Evolutionary conservation across 192 early-diverging fungal genomes (phyloP), one percentile per base, ranked within the genome.

Genomic region (Gaertneriomyces semiglobifer): DNA sequence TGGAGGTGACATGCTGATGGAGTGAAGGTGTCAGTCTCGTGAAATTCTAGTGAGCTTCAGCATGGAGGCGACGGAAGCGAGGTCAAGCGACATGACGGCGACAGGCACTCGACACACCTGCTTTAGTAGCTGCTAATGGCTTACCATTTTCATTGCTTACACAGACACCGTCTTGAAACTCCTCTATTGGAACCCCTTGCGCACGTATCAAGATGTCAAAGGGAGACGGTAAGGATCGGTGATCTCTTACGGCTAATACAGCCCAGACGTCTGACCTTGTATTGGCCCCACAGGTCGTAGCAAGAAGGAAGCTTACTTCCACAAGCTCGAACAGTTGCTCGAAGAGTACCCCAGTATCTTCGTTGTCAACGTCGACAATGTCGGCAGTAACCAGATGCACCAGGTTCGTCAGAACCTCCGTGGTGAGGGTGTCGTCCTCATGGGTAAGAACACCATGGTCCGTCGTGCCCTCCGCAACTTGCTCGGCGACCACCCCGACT

Each of bases 401-500:
- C 88, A 95, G 74, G 92, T 96, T 76, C 77, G 82, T 76, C 46
- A 74, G 38, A 71, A 87, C 58, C 89, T 99, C 78, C 94, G 97
- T 81, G 91, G 92, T 58, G 77, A 89, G 45, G 93, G 86, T 68
- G 90, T 87, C 76, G 87, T 99, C 53, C 89, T 99, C 62, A 99
- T 99, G 97, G 97, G 95, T 73, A 99, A 99, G 90, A 99, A 99
- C 92, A 98, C 97, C 79, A 99, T 98, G 94, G 92, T 99, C 53
- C 93, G 95, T 68, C 69, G 74, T 60, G 83, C 78, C 46, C 74
- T 87, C n/a, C 73, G 84, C 60, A 81, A 78, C 64, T 42, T 71
- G 62, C n/a, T 79, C 60, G 63, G 62, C 60, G 87, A 91, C 69
- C 86, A 93, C 85, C 92, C 95, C 65, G 77, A 89, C 68, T 93